phyloP scores from a whole-genome alignment of 2,329 filamentous ascomycete species.

The Sphaerulina vaccinii region DNA sequence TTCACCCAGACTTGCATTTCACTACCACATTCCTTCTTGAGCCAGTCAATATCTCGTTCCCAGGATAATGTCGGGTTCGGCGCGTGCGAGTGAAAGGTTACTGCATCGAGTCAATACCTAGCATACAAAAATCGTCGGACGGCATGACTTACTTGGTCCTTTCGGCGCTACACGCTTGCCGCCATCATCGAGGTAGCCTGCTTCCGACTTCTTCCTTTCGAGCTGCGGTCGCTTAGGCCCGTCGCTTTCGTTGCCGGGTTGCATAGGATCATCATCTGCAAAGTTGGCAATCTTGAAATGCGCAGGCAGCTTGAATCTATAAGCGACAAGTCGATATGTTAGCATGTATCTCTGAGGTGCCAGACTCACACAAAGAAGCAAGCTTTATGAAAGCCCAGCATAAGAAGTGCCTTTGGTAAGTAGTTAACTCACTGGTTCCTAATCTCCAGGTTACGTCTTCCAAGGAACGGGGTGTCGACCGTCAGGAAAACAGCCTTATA shows the following conservation, averaged over 20 bases:
- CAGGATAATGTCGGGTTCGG: conserved; percentile 46
- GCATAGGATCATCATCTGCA: conserved; percentile 26
- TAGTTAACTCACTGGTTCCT: too few species aligned
- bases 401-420: too few species aligned
- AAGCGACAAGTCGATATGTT: too few species aligned
- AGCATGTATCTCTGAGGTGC: too few species aligned
- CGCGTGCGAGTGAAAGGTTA: conserved; percentile 43
- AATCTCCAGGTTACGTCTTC: conserved; percentile 54
- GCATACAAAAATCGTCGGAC: neutral
- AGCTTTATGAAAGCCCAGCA: too few species aligned
- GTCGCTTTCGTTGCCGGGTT: conserved; percentile 17
- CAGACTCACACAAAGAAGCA: too few species aligned
- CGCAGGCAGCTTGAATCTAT: conserved; percentile 46
- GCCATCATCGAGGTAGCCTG: conserved; percentile 24
- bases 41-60: conserved; percentile 52
- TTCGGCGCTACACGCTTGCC: conserved; percentile 34
- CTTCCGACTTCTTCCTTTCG: conserved; percentile 9
- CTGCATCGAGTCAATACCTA: neutral
- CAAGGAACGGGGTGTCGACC: conserved; percentile 57
- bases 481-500: conserved; percentile 59
- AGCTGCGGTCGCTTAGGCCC: conserved; percentile 8
- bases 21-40: conserved; percentile 46
- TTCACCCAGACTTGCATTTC: conserved; percentile 52
- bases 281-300: conserved; percentile 41
- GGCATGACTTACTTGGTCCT: conserved; percentile 29